Evolutionary conservation across 2,329 filamentous ascomycete genomes (phyloP).

Genomic region (Ilyonectria sp.): DNA sequence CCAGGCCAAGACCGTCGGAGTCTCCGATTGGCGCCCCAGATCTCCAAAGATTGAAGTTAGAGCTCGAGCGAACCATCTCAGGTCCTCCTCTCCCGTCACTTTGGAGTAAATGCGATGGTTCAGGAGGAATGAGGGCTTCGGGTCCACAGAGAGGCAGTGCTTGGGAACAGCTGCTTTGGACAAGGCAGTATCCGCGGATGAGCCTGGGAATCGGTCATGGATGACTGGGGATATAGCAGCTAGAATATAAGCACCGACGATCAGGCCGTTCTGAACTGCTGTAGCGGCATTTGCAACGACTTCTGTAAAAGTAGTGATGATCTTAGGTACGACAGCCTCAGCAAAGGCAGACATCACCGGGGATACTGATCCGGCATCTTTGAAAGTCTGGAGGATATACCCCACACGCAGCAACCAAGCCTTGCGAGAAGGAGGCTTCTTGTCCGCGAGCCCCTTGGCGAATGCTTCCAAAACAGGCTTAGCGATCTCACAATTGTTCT

Average conservation of each 20-base stretch:
- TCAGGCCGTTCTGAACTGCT: constrained; percentile 86
- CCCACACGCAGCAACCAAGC: constrained; percentile 85
- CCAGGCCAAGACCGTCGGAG: constrained; percentile 78
- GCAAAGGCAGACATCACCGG: constrained; percentile 65
- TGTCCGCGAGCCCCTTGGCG: constrained; percentile 87
- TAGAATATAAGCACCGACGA: constrained; percentile 84
- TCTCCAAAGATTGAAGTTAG: constrained; percentile 73
- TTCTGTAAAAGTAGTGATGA: constrained; percentile 83
- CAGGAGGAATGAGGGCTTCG: constrained; percentile 90
- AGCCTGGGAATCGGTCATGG: constrained; percentile 69
- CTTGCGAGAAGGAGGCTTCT: constrained; percentile 82
- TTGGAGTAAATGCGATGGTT: constrained; percentile 90
- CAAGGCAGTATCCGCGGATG: constrained; percentile 60
- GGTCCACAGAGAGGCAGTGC: constrained; percentile 78
- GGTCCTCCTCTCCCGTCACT: constrained; percentile 80
- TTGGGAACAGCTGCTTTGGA: constrained; percentile 74
- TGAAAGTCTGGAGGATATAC: constrained; percentile 74
- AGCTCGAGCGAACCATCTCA: constrained; percentile 82
- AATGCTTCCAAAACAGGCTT: constrained; percentile 80
- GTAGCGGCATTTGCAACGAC: constrained; percentile 82
- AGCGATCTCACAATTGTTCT: constrained; percentile 73
- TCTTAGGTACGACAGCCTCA: constrained; percentile 66
- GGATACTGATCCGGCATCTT: constrained; percentile 61
- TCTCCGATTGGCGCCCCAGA: constrained; percentile 64
- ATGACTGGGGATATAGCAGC: constrained; percentile 73